A percentile compares a stretch with the other conserved stretches of the same genome.
Conservation (phyloP, 2,329 filamentous ascomycete species). For the Didymella pinodella region DNA sequence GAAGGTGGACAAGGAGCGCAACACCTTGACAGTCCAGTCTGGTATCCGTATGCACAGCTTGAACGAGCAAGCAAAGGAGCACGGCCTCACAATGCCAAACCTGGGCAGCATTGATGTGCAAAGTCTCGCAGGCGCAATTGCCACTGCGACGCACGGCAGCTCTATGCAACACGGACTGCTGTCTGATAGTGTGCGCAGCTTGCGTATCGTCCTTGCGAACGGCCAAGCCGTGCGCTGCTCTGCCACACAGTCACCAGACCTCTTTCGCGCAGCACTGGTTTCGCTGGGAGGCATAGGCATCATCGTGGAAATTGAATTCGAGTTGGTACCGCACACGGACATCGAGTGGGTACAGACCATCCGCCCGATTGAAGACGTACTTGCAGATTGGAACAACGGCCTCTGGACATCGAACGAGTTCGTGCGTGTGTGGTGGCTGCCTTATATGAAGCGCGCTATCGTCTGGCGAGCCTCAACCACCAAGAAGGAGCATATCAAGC, state of each 20-base stretch:
- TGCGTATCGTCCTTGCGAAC: conserved; percentile 84
- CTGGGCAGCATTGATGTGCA: conserved; percentile 95
- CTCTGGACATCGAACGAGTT: conserved; percentile 90
- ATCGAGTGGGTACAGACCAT: conserved; percentile 86
- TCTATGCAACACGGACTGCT: conserved; percentile 84
- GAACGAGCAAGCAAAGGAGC: conserved; percentile 74
- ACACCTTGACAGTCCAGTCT: conserved; percentile 79
- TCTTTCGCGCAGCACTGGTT: conserved; percentile 88
- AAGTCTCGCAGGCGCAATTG: conserved; percentile 89
- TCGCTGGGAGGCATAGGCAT: conserved; percentile 91
- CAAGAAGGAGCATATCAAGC: conserved; percentile 64
- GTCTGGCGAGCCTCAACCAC: conserved; percentile 90
- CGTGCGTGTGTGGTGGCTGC: conserved; percentile 96
- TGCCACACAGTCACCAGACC: conserved; percentile 70
- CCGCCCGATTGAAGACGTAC: conserved; percentile 71
- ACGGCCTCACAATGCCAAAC: conserved; percentile 87
- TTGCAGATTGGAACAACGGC: conserved; percentile 73
- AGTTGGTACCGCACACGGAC: conserved; percentile 81
- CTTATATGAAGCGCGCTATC: conserved; percentile 86
- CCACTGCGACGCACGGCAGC: conserved; percentile 92
- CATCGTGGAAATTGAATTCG: conserved; percentile 86
- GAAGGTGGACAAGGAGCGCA: conserved; percentile 70
- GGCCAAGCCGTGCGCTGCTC: conserved; percentile 77
- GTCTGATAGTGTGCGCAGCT: conserved; percentile 75
- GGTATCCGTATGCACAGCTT: conserved; percentile 83